Conservation (phyloP, 345 rosid genomes). For the Durio zibethinus region DNA sequence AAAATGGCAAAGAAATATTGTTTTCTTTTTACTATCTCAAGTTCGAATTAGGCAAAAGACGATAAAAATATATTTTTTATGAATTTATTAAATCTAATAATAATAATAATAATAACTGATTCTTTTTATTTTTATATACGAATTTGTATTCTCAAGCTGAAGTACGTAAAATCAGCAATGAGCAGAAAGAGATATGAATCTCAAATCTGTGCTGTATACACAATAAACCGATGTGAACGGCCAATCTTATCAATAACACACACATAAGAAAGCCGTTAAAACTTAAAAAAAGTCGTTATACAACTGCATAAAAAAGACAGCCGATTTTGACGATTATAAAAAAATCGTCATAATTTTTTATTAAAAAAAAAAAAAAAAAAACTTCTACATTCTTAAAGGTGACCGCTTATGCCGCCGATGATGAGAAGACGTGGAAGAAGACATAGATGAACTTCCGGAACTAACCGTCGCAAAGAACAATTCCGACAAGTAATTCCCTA, state of each 20-base stretch:
- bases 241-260: not conserved
- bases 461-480: constrained; percentile 27
- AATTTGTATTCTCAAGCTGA: not conserved
- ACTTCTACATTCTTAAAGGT: not conserved
- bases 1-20: too few species aligned
- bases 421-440: constrained; percentile 16
- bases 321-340: not conserved
- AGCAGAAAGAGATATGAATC: too few species aligned
- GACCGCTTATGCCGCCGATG: constrained; percentile 14
- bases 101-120: too few species aligned
- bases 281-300: not conserved
- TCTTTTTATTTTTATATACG: too few species aligned
- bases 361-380: not conserved
- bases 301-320: not conserved
- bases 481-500: constrained; percentile 53
- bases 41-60: too few species aligned
- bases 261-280: not conserved
- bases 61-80: too few species aligned
- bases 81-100: too few species aligned
- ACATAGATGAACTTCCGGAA: not conserved
- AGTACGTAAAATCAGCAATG: not conserved
- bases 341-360: not conserved
- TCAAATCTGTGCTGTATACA: too few species aligned
- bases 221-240: not conserved
- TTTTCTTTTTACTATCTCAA: too few species aligned